A percentile compares a stretch with the other conserved stretches of the same genome.
These are phyloP conservation scores for Aquilaria malaccensis DNA, from an alignment of 345 rosid genomes.

Conservation along the genomic window DNA sequence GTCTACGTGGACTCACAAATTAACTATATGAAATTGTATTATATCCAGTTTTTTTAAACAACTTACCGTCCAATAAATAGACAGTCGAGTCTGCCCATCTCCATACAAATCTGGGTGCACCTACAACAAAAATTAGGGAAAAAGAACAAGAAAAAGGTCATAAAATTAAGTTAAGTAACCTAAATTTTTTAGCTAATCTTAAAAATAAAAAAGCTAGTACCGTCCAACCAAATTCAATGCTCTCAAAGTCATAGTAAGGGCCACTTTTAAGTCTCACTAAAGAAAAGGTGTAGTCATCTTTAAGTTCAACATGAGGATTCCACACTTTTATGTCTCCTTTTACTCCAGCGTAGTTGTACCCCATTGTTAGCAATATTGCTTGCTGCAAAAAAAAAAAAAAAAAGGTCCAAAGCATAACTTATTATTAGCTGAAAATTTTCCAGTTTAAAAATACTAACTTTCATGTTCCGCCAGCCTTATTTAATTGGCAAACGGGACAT, in stretches of 20 bases:
- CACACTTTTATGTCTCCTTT: conserved; percentile 48
- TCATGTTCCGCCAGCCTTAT: no score
- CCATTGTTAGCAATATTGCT: conserved; percentile 37
- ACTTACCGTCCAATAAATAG: conserved; percentile 47
- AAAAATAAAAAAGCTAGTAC: conserved; percentile 11
- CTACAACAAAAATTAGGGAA: conserved; percentile 15
- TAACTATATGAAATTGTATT: no score
- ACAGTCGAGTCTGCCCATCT: conserved; percentile 39
- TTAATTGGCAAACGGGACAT: no score
- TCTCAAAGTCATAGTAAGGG: conserved; percentile 33
- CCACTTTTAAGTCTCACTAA: conserved; percentile 36
- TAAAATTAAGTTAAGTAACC: no score
- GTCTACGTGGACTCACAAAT: no score
- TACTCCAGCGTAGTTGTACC: conserved; percentile 36
- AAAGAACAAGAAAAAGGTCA: background rate
- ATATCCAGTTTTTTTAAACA: no score
- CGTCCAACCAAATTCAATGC: conserved; percentile 49
- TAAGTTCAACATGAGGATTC: conserved; percentile 39
- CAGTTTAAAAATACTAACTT: no score
- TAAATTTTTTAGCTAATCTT: no score
- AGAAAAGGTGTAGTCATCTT: conserved; percentile 45
- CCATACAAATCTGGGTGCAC: conserved; percentile 52
- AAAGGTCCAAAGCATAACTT: background rate
- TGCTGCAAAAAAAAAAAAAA: conserved; percentile 17
- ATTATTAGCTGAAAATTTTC: background rate